Evolutionary conservation across 257 asterid genomes (phyloP), one percentile per base, ranked within the genome.

Genomic region (Solanum dulcamara): DNA sequence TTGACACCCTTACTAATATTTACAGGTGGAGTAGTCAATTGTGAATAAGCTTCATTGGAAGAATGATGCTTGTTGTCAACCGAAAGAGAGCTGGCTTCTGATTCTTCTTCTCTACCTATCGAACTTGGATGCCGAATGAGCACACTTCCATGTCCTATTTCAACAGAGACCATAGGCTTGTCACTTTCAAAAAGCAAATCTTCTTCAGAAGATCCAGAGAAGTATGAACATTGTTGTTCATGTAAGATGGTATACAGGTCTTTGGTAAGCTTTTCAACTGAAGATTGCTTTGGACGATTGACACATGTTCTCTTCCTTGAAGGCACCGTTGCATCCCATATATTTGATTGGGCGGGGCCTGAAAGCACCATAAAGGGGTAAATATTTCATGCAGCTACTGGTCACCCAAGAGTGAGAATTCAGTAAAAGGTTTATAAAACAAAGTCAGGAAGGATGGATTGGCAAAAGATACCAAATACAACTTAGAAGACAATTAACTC

Each of bases 101-200:
- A 93, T 90, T 96, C 98, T 88, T 96, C 99, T 86, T 96, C 99
- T 81, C 96, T 91, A 86, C 92, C 91, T 60, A 92, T 88, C 44
- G 97, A 88, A 86, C 84, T 92, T 14, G 99, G 99, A 91, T 96
- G 99, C 86, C 98, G 87, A 89, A 96, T 94, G 82, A 96, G 99
- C 35, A 96, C 95, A 93, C 98, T 94, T 80, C 99, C 99, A 88
- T 96, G 99, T 84, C 99, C 99, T 89, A 96, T 88, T 92, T 96
- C 99, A 85, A 96, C 98, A 80, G 99, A 96, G 30, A 91, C 98
- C 98, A 96, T 94, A 57, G 99, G 99, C 85, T 90, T 92, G 83
- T 93, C 97, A 84, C 93, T 94, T 87, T 91, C 98, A 55, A 93
- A 93, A 89, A 96, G 98, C 88, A 96, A 91, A 62, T 94, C 98